phyloP scores from a whole-genome alignment of 2,329 filamentous ascomycete species.

The Colletotrichum agaves region DNA sequence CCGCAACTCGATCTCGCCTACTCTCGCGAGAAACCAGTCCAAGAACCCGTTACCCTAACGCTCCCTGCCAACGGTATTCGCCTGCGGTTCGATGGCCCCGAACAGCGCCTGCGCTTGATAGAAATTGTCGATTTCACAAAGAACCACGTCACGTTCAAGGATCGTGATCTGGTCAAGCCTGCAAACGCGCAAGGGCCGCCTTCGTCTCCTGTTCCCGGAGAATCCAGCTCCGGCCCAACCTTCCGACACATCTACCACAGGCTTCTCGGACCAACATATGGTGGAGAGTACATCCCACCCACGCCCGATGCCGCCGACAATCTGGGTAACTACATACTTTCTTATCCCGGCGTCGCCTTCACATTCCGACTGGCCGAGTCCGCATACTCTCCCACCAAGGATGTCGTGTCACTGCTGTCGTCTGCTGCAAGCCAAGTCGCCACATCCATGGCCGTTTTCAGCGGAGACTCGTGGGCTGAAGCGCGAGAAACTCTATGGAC shows the following conservation, averaged over 20 bases:
- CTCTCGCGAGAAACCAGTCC: slow-evolving; percentile 78
- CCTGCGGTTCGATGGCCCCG: slow-evolving; percentile 90
- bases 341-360: slow-evolving; percentile 94
- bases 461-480: slow-evolving; percentile 90
- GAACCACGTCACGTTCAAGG: slow-evolving; percentile 82
- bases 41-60: slow-evolving; percentile 77
- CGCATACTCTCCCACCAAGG: slow-evolving; percentile 78
- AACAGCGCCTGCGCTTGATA: slow-evolving; percentile 90
- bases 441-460: slow-evolving; percentile 89
- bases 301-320: slow-evolving; percentile 59
- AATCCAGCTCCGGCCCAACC: slow-evolving; percentile 69
- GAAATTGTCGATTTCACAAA: slow-evolving; percentile 92
- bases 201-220: slow-evolving; percentile 43
- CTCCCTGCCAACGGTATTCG: slow-evolving; percentile 89
- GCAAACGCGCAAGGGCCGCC: slow-evolving; percentile 49
- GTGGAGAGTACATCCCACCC: slow-evolving; percentile 87
- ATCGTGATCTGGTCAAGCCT: slow-evolving; percentile 80
- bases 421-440: slow-evolving; percentile 83
- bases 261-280: slow-evolving; percentile 92
- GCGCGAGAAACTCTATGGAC: slow-evolving; percentile 82
- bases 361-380: slow-evolving; percentile 83
- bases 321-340: slow-evolving; percentile 85
- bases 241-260: slow-evolving; percentile 93
- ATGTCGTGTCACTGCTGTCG: slow-evolving; percentile 83
- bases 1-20: slow-evolving; percentile 86